Evolutionary conservation across 1,284 basidiomycete genomes (phyloP), one percentile per base, ranked within the genome.

Genomic region (Puccinia horiana): DNA sequence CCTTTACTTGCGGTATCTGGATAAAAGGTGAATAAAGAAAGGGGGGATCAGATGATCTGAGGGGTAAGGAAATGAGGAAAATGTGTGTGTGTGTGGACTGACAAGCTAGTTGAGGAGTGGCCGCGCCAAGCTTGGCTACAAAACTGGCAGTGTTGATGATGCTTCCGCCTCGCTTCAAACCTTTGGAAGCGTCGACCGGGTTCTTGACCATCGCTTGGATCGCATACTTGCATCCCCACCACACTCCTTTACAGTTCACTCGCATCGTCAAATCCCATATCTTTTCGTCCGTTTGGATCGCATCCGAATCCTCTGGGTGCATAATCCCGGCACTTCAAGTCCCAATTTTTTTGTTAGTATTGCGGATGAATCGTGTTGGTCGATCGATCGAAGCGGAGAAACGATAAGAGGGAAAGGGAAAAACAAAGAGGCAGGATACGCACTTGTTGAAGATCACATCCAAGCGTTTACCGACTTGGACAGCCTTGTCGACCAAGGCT

Each of bases 141-240:
- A 98, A 98, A 84, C 93, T 95, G 9, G 96, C 95, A 8, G 93
- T 96, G 88, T 98, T 98, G 89, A 98, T 98, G 88, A 98, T 95
- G 85, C 93, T 94, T 83, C 96, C 96, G 79, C 95, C 95, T 29
- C 89, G 88, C 85, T 91, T 92, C 23, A 97, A 90, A 8, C 93
- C 93, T 87, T 93, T 94, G 81, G 90, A 88, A 84, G 90, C 90
- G 84, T 97, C 95, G 63, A 91, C 90, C 18, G 93, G 91, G 88
- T 98, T 98, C 84, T 94, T 89, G 83, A 94, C 92, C 96, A 98
- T 98, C 35, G 96, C 96, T 79, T 92, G 89, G 86, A 98, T 95
- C 9, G 95, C 96, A 86, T 98, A 92, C 88, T 98, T 97, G 90
- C 93, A 96, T 67, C 96, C 96, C 92, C 93, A 98, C 96, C 96